phyloP scores from a whole-genome alignment of 2,329 filamentous ascomycete genomes.

The Didymosphaeria variabile region DNA sequence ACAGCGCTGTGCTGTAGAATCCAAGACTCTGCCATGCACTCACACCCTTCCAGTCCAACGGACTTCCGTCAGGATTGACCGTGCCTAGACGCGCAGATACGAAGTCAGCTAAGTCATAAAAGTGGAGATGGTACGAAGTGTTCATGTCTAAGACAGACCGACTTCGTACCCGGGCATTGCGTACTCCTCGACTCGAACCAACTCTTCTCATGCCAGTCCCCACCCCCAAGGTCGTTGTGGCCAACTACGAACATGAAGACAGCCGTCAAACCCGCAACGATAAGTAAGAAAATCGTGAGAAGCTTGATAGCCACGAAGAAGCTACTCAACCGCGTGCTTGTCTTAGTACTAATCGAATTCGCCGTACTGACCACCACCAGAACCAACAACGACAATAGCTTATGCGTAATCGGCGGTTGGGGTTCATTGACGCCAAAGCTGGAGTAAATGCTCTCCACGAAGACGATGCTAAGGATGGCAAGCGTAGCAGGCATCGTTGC shows the following conservation, averaged over 20 bases:
- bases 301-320: slow-evolving; percentile 52
- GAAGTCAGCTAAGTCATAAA: too few relatives aligned
- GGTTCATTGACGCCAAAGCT: slow-evolving; percentile 67
- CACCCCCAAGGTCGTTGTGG: slow-evolving; percentile 42
- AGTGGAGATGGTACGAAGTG: too few relatives aligned
- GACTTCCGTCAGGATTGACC: slow-evolving; percentile 37
- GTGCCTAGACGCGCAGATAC: too few relatives aligned
- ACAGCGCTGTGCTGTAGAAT: slow-evolving; percentile 67
- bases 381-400: slow-evolving; percentile 50
- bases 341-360: slow-evolving; percentile 57
- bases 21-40: slow-evolving; percentile 67
- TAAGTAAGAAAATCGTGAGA: slow-evolving; percentile 44
- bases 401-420: slow-evolving; percentile 55
- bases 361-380: slow-evolving; percentile 50
- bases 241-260: slow-evolving; percentile 40
- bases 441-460: slow-evolving; percentile 57
- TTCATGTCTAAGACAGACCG: too few relatives aligned
- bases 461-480: slow-evolving; percentile 71
- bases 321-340: slow-evolving; percentile 49
- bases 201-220: slow-evolving; percentile 43
- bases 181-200: slow-evolving; percentile 46
- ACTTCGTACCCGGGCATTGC: too few relatives aligned
- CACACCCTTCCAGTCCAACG: slow-evolving; percentile 50
- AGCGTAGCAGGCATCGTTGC: slow-evolving; percentile 72
- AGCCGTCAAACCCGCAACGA: slow-evolving; percentile 46